Base-by-base conservation (phyloP, 1,139 yeast species). In the Geotrichum siamense region DNA sequence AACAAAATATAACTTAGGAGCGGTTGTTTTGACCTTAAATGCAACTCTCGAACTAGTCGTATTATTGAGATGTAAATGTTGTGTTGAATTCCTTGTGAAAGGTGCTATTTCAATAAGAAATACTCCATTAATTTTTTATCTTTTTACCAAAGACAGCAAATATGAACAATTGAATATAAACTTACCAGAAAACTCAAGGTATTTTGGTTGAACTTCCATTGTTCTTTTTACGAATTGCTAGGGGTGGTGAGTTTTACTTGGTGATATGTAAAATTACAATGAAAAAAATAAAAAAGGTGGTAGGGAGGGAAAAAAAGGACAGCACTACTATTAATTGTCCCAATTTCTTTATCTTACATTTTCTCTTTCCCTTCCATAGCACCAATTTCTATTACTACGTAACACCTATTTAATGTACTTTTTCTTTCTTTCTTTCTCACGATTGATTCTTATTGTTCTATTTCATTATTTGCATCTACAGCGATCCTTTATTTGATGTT, bases 11-110 rank as follows among this genome's bases (percentile, higher is more conserved):
- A 86, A 74, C 64, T 85, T 89, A 48, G 99, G 99, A 12, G 97
- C 96, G 8, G 99, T 91, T 40, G 99, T 91, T 68, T 91, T 93
- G 60, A 93, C 96, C 70, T 93, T 93, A 72, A 86, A 91, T 26
- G 96, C 96, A 40, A 82, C 74, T 32, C 78, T 68, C 41, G 67
- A 67, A 26, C 68, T 62, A 20, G 85, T 67, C 47, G 76, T 74
- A 68, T 91, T 91, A 48, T 75, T 70, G 57, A 89, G 26, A 43
- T 74, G 69, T 59, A 86, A 75, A 53, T 74, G 70, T 60, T 80
- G 82, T 19, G 93, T 80, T 39, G 82, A 74, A 55, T 82, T 79
- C 55, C 76, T 72, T 57, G 83, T 78, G 63, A 85, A 80, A 42
- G 94, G 87, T 30, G 55, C 57, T 58, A 34, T n/a, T 39, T n/a